Evolutionary conservation across 2,329 filamentous ascomycete species (phyloP).

Genomic region (Sarocladium kiliense): DNA sequence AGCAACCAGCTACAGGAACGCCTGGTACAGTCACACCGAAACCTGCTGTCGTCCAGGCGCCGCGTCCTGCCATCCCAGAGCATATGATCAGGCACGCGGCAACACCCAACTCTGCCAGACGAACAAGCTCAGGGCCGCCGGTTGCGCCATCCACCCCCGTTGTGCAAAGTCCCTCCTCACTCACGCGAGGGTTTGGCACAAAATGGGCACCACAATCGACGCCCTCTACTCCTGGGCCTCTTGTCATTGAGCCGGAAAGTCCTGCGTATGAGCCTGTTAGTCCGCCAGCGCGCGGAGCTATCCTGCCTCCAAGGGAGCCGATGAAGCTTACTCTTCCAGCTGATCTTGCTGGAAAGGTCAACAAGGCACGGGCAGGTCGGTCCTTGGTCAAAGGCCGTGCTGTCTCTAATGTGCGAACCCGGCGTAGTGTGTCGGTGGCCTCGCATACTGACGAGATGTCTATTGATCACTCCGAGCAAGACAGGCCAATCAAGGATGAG

Average conservation of each 20-base stretch:
- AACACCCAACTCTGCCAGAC: slow-evolving; percentile 26
- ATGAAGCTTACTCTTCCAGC: slow-evolving; percentile 11
- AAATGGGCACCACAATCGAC: slow-evolving; percentile 54
- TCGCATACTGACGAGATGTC: slow-evolving; percentile 44
- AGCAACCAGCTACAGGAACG: slow-evolving; percentile 15
- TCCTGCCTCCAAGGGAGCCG: slow-evolving; percentile 22
- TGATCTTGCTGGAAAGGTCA: slow-evolving; percentile 11
- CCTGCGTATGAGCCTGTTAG: slow-evolving; percentile 56
- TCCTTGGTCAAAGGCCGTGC: slow-evolving; percentile 13
- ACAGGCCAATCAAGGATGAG: slow-evolving; percentile 53
- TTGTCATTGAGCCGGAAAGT: slow-evolving; percentile 35
- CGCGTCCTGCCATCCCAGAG: slow-evolving; percentile 33
- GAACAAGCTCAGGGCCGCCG: slow-evolving; percentile 20
- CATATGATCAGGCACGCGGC: slow-evolving; percentile 32
- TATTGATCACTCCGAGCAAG: slow-evolving; percentile 33
- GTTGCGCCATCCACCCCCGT: slow-evolving; percentile 29
- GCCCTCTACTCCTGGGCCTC: slow-evolving; percentile 49
- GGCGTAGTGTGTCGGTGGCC: slow-evolving; percentile 40
- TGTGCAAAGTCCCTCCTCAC: slow-evolving; percentile 20
- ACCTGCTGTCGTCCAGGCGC: slow-evolving; percentile 21
- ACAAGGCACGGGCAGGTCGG: slow-evolving; percentile 1
- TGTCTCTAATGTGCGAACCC: slow-evolving; percentile 16
- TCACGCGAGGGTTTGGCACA: slow-evolving; percentile 42
- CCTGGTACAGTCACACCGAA: slow-evolving; percentile 18
- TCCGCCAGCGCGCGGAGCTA: slow-evolving; percentile 38